These are phyloP conservation scores for Pythium vanterpoolii DNA, from an alignment of 352 stramenopile species.

Conservation along the genomic window DNA sequence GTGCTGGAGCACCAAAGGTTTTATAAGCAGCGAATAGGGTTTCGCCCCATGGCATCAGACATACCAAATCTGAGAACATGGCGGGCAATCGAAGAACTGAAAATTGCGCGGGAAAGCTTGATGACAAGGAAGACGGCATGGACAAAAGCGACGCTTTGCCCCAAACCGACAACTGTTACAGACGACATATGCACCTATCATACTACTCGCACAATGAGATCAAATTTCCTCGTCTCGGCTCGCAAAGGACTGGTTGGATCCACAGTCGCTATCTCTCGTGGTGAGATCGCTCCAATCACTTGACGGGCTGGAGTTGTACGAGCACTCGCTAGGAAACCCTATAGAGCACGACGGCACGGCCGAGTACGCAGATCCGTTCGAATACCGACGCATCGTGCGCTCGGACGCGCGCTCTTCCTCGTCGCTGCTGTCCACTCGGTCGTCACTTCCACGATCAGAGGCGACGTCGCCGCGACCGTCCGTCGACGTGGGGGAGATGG, in stretches of 20 bases:
- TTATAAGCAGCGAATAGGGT: neutral
- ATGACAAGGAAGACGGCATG: neutral
- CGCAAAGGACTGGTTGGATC: neutral
- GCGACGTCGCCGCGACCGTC: neutral
- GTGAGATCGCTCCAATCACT: conserved; percentile 13
- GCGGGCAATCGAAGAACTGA: neutral
- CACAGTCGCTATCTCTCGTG: neutral
- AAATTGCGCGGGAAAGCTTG: neutral
- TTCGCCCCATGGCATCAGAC: neutral
- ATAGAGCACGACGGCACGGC: conserved; percentile 7
- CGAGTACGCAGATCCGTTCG: conserved; percentile 18
- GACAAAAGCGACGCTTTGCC: neutral
- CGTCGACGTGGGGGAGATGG: neutral
- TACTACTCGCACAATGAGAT: neutral
- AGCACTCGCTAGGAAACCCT: conserved; percentile 2
- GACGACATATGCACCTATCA: neutral
- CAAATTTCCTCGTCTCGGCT: conserved; percentile 8
- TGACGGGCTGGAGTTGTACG: conserved; percentile 1
- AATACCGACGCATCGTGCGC: conserved; percentile 5
- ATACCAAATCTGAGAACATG: neutral
- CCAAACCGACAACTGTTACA: neutral
- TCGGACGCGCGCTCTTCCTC: conserved; percentile 2
- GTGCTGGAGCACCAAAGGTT: neutral
- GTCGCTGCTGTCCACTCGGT: neutral
- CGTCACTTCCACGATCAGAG: neutral